phyloP scores from a whole-genome alignment of 352 stramenopile species.

The Phytophthora rubi region DNA sequence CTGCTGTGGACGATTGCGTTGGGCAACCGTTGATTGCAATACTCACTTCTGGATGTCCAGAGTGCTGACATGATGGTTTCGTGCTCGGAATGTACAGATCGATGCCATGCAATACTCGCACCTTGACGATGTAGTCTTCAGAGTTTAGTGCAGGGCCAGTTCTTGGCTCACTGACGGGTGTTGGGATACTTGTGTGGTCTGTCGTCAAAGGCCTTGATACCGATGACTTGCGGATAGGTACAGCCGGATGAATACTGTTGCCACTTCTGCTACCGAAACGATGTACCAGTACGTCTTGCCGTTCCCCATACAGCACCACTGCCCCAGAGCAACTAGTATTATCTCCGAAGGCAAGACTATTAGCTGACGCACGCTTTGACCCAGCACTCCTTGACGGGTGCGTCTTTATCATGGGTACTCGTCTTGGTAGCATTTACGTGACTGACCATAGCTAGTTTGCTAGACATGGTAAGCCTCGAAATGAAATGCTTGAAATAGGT shows the following conservation, averaged over 20 bases:
- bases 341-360: neutral
- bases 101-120: slow-evolving; percentile 29
- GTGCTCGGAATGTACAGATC: slow-evolving; percentile 21
- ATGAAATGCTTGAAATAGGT: slow-evolving; percentile 4
- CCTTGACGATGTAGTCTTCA: slow-evolving; percentile 25
- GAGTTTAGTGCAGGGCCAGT: neutral
- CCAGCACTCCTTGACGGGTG: slow-evolving; percentile 2
- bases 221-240: neutral
- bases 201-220: slow-evolving; percentile 4
- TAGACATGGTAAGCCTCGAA: slow-evolving; percentile 8
- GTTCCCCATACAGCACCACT: slow-evolving; percentile 2
- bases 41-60: slow-evolving; percentile 8
- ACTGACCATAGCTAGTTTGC: neutral
- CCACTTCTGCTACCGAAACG: slow-evolving; percentile 9
- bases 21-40: slow-evolving; percentile 18
- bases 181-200: neutral
- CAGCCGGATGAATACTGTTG: slow-evolving; percentile 26
- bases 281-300: neutral
- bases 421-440: slow-evolving; percentile 15
- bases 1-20: slow-evolving; percentile 23
- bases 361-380: slow-evolving; percentile 9
- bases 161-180: neutral
- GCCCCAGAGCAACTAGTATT: neutral
- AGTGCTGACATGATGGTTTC: slow-evolving; percentile 17
- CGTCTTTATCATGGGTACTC: slow-evolving; percentile 3